These are phyloP conservation scores for Penicillium ucsense DNA, from an alignment of 495 filamentous ascomycete species.

Conservation along the genomic window DNA sequence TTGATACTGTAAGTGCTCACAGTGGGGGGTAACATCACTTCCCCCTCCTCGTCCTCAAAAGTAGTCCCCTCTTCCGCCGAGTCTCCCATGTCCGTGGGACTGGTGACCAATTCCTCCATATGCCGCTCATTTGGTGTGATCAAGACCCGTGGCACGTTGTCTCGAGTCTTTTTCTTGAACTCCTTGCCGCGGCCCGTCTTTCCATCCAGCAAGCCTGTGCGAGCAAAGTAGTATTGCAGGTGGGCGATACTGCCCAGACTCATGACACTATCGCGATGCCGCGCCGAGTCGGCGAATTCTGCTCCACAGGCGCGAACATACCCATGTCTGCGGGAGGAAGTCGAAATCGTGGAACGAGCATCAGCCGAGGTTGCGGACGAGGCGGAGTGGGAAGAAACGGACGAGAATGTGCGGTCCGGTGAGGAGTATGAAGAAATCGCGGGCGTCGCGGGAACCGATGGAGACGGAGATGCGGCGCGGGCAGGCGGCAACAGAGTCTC, in stretches of 20 bases:
- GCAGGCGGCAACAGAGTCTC: constrained; percentile 18
- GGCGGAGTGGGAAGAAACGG: constrained; percentile 61
- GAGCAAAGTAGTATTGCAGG: constrained; percentile 94
- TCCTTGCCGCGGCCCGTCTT: constrained; percentile 80
- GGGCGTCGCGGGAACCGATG: constrained; percentile 48
- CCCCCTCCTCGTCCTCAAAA: constrained; percentile 50
- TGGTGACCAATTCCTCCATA: constrained; percentile 39
- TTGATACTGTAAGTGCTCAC: constrained; percentile 91
- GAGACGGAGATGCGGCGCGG: constrained; percentile 49
- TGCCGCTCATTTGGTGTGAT: constrained; percentile 35
- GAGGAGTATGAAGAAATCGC: constrained; percentile 53
- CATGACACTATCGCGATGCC: constrained; percentile 84
- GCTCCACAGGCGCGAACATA: constrained; percentile 88
- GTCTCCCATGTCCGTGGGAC: constrained; percentile 39
- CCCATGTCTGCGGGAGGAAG: constrained; percentile 56
- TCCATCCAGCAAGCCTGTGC: constrained; percentile 86
- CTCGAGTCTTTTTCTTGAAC: constrained; percentile 46
- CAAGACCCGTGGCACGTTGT: constrained; percentile 30
- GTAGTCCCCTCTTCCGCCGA: constrained; percentile 40
- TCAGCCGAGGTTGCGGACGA: constrained; percentile 49
- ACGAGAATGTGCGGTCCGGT: constrained; percentile 68
- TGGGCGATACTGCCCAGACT: constrained; percentile 94
- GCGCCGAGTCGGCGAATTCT: constrained; percentile 82
- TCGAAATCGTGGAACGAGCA: constrained; percentile 46
- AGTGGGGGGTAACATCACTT: constrained; percentile 83